phyloP scores from a whole-genome alignment of 192 early-diverging fungal species.

The Coemansia pectinata region DNA sequence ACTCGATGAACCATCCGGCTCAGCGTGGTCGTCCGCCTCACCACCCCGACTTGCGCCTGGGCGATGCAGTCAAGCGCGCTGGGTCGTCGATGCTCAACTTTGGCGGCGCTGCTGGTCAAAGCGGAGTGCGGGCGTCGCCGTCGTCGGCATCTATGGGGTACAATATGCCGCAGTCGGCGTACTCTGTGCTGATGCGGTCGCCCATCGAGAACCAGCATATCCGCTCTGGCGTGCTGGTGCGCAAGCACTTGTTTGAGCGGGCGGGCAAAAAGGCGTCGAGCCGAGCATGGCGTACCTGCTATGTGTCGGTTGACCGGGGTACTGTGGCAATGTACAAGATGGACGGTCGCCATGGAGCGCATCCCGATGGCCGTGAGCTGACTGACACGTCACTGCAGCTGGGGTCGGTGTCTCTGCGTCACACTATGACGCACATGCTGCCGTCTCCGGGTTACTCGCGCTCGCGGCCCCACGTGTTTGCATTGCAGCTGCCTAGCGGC shows the following conservation, averaged over 20 bases:
- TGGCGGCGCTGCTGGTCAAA: constrained; percentile 13
- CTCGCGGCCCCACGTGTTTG: constrained; percentile 79
- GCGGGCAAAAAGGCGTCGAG: constrained; percentile 77
- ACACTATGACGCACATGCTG: constrained; percentile 80
- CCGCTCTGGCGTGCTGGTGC: constrained; percentile 65
- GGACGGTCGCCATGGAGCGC: constrained; percentile 56
- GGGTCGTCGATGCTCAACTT: constrained; percentile 40
- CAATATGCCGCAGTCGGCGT: constrained; percentile 20
- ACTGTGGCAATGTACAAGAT: constrained; percentile 84
- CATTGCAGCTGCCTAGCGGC: constrained; percentile 76
- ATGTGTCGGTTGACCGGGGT: constrained; percentile 71
- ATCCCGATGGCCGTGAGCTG: constrained; percentile 51
- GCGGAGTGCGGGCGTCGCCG: constrained; percentile 35
- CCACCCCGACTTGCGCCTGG: constrained; percentile 31
- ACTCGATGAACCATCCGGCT: constrained; percentile 30
- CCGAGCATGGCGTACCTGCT: constrained; percentile 84
- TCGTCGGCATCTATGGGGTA: constrained; percentile 43
- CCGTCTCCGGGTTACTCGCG: constrained; percentile 85
- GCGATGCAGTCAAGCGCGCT: constrained; percentile 22
- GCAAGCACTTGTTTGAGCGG: constrained; percentile 82
- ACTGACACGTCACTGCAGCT: constrained; percentile 58
- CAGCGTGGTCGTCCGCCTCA: constrained; percentile 18
- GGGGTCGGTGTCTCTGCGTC: constrained; percentile 66
- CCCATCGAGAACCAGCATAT: constrained; percentile 55
- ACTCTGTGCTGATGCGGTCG: constrained; percentile 45